phyloP scores from a whole-genome alignment of 139 green algal genomes.

The Coccomyxa sp. region DNA sequence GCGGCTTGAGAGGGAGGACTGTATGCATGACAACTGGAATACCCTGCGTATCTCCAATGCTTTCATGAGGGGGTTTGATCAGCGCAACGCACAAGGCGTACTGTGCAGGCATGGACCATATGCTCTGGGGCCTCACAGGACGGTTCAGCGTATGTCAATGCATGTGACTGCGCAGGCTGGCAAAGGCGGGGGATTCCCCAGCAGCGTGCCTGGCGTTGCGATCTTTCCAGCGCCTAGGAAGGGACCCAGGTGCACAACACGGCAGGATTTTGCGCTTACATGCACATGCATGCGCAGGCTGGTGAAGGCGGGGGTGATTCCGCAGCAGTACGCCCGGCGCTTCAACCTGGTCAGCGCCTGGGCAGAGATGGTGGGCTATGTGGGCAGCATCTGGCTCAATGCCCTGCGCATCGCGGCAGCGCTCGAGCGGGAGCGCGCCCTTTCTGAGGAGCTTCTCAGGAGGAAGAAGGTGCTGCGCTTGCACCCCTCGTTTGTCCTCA shows the following conservation, averaged over 20 bases:
- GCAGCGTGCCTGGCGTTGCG: constrained; percentile 35
- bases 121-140: too few species aligned
- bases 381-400: constrained; percentile 58
- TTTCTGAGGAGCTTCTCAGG: constrained; percentile 35
- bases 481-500: too few species aligned
- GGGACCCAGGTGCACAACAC: too few species aligned
- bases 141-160: too few species aligned
- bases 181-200: constrained; percentile 70
- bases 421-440: constrained; percentile 43
- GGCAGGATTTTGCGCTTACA: not conserved
- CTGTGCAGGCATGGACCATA: too few species aligned
- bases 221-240: constrained; percentile 42
- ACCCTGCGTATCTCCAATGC: too few species aligned
- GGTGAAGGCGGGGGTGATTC: constrained; percentile 72
- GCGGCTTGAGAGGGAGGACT: too few species aligned
- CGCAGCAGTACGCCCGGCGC: constrained; percentile 37
- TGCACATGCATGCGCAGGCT: constrained; percentile 39
- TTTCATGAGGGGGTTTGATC: too few species aligned
- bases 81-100: too few species aligned
- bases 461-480: constrained; percentile 33
- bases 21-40: too few species aligned
- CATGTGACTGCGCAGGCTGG: constrained; percentile 44
- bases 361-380: constrained; percentile 73
- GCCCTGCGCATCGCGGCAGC: constrained; percentile 29
- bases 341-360: constrained; percentile 50